Base-by-base conservation (phyloP, 176 grass and related monocot species). In the Eragrostis nindensis region DNA sequence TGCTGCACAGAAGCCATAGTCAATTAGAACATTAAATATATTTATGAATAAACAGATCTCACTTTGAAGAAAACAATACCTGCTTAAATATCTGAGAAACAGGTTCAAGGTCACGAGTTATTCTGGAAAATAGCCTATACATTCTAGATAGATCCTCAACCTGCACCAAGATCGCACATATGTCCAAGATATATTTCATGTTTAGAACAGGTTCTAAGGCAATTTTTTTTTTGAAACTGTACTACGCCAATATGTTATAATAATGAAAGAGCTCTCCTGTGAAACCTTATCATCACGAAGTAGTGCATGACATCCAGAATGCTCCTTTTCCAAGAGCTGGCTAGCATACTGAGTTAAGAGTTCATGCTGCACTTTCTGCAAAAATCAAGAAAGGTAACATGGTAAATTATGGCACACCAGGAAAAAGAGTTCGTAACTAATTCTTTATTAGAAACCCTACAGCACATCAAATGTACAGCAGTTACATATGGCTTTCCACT, bases 71-170 rank as follows among this genome's bases (percentile, higher is more conserved):
- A 75, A 75, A 54, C 25, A 24, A 42, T 75, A 94, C 95, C 95
- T 92, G 83, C 83, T 94, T 98, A 89, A 94, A 98, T 85, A 98
- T 94, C 57, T 69, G 90, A 75, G 92, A 92, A 87, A 98, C 78
- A 83, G 95, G 92, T 42, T 94, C 90, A 22, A 98, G 86, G 26
- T 90, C 95, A 68, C 84, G 83, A 57, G 75, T 89, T 76, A 98
- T 98, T 86, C 66, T 98, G 19, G 87, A 94, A 73, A 98, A 98
- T 52, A 98, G 92, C 41, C 92, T 89, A 59, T 89, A 94, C 95
- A 98, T 94, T 68, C 95, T 92, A 40, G 92, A 98, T 13, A 98
- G 75, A 74, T 98, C 95, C 65, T 94, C 90, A 22, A 94, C 87
- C 95, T 98, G 76, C 42, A 78, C 55, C 48, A 78, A 71, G 60